Evolutionary conservation across 2,329 filamentous ascomycete species (phyloP).

Genomic region (Xylariaceae sp.): DNA sequence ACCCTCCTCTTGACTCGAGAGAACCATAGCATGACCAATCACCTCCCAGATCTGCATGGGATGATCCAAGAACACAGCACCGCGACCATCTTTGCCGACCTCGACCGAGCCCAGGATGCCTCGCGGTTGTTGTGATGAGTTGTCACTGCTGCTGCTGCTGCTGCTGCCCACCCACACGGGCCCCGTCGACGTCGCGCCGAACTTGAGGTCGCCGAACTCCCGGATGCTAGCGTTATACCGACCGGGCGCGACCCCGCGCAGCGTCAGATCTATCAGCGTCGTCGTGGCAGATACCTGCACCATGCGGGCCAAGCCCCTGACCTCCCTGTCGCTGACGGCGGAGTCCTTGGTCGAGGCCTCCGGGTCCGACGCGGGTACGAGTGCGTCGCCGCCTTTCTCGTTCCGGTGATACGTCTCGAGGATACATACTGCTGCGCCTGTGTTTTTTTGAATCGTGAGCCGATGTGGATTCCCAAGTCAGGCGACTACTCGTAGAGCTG

Average conservation of each 20-base stretch:
- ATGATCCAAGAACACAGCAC: constrained; percentile 74
- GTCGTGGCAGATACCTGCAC: constrained; percentile 76
- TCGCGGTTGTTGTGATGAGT: constrained; percentile 36
- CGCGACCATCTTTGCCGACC: constrained; percentile 69
- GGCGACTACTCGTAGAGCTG: constrained; percentile 16
- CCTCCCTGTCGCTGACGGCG: constrained; percentile 45
- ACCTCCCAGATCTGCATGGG: constrained; percentile 90
- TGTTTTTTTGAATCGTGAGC: constrained; percentile 13
- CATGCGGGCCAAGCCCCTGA: constrained; percentile 86
- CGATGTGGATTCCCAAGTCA: constrained; percentile 19
- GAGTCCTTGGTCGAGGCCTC: constrained; percentile 30
- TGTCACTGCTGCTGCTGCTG: constrained; percentile 37
- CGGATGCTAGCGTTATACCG: constrained; percentile 80
- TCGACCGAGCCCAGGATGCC: constrained; percentile 66
- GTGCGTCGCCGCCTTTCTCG: constrained; percentile 39
- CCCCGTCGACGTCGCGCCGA: constrained; percentile 77
- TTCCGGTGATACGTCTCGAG: constrained; percentile 74
- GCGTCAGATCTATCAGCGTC: constrained; percentile 81
- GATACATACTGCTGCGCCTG: constrained; percentile 86
- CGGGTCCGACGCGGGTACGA: constrained; percentile 33
- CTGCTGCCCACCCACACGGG: constrained; percentile 67
- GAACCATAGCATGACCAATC: constrained; percentile 87
- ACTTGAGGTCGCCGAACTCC: constrained; percentile 78
- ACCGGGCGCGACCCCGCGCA: constrained; percentile 75
- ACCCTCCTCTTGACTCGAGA: constrained; percentile 61